Conservation (phyloP, 441 rosid species). For the Populus hybrid region DNA sequence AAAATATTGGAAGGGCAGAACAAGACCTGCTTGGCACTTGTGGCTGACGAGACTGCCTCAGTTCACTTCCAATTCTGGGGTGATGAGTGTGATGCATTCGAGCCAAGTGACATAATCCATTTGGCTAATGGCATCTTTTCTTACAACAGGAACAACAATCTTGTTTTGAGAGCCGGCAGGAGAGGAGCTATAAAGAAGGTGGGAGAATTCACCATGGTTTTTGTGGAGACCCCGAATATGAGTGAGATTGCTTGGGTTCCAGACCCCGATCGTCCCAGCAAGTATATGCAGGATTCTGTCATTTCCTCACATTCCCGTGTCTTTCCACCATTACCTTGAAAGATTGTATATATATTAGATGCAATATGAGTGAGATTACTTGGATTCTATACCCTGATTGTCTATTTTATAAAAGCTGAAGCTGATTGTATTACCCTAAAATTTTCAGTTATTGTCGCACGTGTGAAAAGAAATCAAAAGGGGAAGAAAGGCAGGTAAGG, state of each 20-base stretch:
- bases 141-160: conserved; percentile 48
- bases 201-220: too few relatives aligned
- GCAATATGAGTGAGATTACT: conserved; percentile 50
- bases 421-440: too few relatives aligned
- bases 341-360: background rate
- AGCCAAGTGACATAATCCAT: conserved; percentile 56
- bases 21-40: conserved; percentile 60
- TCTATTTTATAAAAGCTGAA: background rate
- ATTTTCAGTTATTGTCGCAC: accelerated
- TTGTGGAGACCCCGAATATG: conserved; percentile 49
- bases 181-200: too few relatives aligned
- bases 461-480: too few relatives aligned
- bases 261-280: conserved; percentile 43
- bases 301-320: conserved; percentile 53
- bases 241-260: conserved; percentile 75
- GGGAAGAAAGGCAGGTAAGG: too few relatives aligned
- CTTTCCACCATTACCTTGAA: conserved; percentile 41
- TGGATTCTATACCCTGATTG: conserved; percentile 59
- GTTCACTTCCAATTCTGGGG: conserved; percentile 80
- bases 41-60: conserved; percentile 76
- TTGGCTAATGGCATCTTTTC: conserved; percentile 75
- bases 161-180: too few relatives aligned
- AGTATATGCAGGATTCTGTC: conserved; percentile 41
- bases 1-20: conserved; percentile 33
- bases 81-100: conserved; percentile 65